Conservation (phyloP, 2,329 filamentous ascomycete genomes). For the Helotiales sp. region DNA sequence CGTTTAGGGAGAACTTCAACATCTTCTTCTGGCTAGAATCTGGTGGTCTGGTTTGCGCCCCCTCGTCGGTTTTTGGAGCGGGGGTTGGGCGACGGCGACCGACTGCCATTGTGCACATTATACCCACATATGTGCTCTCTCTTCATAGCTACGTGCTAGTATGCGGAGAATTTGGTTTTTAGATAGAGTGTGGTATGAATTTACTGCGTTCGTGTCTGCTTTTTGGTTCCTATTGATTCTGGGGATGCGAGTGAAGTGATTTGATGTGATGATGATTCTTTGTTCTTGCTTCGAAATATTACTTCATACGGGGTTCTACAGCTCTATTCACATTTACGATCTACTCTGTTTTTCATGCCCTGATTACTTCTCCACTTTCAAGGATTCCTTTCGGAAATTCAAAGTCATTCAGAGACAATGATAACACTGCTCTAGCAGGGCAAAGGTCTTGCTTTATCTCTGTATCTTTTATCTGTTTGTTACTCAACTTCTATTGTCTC, state of each 20-base stretch:
- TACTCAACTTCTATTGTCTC: too few relatives aligned
- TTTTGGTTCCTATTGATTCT: not conserved
- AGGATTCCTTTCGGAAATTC: too few relatives aligned
- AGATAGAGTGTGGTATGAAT: conserved; percentile 39
- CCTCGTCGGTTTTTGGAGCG: not conserved
- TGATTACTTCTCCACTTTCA: too few relatives aligned
- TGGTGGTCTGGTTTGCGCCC: not conserved
- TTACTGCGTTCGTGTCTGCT: conserved; percentile 8
- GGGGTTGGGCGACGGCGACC: not conserved
- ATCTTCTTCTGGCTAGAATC: conserved; percentile 38
- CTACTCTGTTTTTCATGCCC: too few relatives aligned
- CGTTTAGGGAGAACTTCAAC: conserved; percentile 47
- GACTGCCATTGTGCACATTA: conserved; percentile 1
- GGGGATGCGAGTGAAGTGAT: not conserved
- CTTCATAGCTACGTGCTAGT: conserved; percentile 30
- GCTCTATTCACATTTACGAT: too few relatives aligned
- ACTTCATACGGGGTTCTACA: too few relatives aligned
- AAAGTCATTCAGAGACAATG: too few relatives aligned
- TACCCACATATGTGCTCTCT: conserved; percentile 23
- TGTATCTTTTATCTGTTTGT: too few relatives aligned
- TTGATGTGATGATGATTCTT: too few relatives aligned
- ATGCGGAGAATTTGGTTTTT: conserved; percentile 34
- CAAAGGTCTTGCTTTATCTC: too few relatives aligned
- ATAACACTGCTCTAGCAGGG: too few relatives aligned
- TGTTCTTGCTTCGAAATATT: too few relatives aligned